Evolutionary conservation across 495 filamentous ascomycete genomes (phyloP), one percentile per base, ranked within the genome.

Genomic region (Letharia columbiana): DNA sequence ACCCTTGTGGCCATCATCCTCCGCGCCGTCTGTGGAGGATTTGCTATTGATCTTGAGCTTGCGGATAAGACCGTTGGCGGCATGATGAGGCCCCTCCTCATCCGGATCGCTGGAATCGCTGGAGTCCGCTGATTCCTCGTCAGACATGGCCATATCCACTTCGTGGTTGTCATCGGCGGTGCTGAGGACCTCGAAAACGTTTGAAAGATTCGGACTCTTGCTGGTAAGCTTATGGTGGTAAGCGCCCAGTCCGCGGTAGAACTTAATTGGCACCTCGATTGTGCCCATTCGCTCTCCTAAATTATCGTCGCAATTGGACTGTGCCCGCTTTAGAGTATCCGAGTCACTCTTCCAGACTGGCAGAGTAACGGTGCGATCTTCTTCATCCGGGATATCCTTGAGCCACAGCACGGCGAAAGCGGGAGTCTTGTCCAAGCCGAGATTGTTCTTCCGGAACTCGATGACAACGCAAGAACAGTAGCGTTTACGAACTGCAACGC

Each of bases 361-460:
- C 8, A 91, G 63, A 15, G 67, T 75, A 12, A 87, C 72, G 0
- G 75, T 80, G 33, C 77, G 70, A 31, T 85, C 81, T 71, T 87
- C 83, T 54, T 87, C 86, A 52, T 91, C 88, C 0, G 79, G 79
- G 0, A 91, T 76, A 39, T 87, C 83, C 56, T 83, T 81, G 18
- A 90, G 78, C 88, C 88, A 90, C 11, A 89, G 72, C 5, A 89
- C 76, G 0, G 82, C 85, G 60, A 89, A 84, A 0, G 83, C 88
- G 1, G 82, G 74, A 0, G 81, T 84, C 40, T 81, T 82, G 60
- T 87, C 83, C 0, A 74, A 68, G 33, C 80, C 73, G 0, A 85
- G 47, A 17, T 74, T 76, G 20, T 78, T 80, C 67, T 82, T 75
- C 18, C 78, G 76, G 70, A 89, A 89, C 67, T 89, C 82, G 33